phyloP scores from a whole-genome alignment of 768 basidiomycete genomes.

The Boletus fagicola region DNA sequence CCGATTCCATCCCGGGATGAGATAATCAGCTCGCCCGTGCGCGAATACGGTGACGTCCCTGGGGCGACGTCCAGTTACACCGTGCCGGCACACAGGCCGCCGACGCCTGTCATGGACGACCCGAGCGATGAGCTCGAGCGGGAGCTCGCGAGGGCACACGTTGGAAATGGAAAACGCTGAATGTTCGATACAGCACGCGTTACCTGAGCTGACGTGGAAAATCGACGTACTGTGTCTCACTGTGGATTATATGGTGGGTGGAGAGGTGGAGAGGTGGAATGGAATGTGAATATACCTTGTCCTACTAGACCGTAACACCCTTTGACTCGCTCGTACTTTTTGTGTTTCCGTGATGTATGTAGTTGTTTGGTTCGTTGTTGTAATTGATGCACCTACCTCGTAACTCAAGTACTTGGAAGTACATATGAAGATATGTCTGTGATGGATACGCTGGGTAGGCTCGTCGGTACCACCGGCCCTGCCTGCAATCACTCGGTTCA shows the following conservation, averaged over 20 bases:
- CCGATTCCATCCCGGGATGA: constrained; percentile 82
- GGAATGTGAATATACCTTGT: not conserved
- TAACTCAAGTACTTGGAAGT: too few species aligned
- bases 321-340: not conserved
- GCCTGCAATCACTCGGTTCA: too few species aligned
- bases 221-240: not conserved
- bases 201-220: not conserved
- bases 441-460: too few species aligned
- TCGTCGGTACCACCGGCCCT: too few species aligned
- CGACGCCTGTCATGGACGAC: constrained; percentile 79
- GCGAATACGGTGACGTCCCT: constrained; percentile 54
- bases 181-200: not conserved
- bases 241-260: not conserved
- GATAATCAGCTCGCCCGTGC: constrained; percentile 72
- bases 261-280: not conserved
- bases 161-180: constrained; percentile 37
- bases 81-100: constrained; percentile 43
- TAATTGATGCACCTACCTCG: not conserved
- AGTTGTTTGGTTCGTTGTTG: not conserved
- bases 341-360: not conserved
- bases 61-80: constrained; percentile 74
- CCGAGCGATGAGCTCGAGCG: constrained; percentile 83
- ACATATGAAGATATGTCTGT: too few species aligned
- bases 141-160: constrained; percentile 75
- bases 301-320: not conserved